Percentiles rank a stretch among this genome's conserved stretches.
Conservation (phyloP, 805 yeast species). For the Candida wancherniae region DNA sequence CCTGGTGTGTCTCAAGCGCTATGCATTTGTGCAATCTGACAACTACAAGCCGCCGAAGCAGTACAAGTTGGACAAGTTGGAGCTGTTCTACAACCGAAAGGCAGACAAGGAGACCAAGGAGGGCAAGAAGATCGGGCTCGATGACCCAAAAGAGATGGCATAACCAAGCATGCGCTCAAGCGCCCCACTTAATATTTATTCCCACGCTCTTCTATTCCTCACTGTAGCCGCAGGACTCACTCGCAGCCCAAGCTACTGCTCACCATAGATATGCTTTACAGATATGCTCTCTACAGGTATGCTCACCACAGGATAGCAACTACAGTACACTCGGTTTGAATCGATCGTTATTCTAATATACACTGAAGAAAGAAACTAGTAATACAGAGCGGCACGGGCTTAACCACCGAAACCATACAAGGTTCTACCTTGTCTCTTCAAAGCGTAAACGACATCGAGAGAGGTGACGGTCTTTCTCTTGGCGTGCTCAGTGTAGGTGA, state of each 20-base stretch:
- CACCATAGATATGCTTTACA: too few species aligned
- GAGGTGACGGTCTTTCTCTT: constrained; percentile 99
- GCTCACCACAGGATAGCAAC: too few species aligned
- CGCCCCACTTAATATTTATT: neutral
- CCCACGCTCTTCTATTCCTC: too few species aligned
- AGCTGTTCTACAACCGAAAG: constrained; percentile 18
- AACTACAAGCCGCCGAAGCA: constrained; percentile 18
- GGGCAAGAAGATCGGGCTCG: constrained; percentile 16
- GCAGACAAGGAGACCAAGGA: constrained; percentile 17
- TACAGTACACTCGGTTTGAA: constrained; percentile 5
- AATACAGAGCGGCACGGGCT: constrained; percentile 14
- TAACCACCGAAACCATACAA: constrained; percentile 99
- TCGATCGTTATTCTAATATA: constrained; percentile 20
- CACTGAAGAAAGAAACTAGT: constrained; percentile 20
- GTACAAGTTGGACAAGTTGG: constrained; percentile 23
- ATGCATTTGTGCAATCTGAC: constrained; percentile 41
- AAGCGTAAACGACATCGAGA: constrained; percentile 96
- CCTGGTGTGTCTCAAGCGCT: constrained; percentile 47
- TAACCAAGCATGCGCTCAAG: neutral
- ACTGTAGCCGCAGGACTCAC: too few species aligned
- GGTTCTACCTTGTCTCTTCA: constrained; percentile 99
- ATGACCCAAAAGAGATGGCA: constrained; percentile 1
- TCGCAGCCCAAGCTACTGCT: too few species aligned
- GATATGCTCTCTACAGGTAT: too few species aligned
- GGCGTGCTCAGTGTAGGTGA: constrained; percentile 99